Evolutionary conservation across 768 basidiomycete species (phyloP).

Genomic region (Trametes meyenii): DNA sequence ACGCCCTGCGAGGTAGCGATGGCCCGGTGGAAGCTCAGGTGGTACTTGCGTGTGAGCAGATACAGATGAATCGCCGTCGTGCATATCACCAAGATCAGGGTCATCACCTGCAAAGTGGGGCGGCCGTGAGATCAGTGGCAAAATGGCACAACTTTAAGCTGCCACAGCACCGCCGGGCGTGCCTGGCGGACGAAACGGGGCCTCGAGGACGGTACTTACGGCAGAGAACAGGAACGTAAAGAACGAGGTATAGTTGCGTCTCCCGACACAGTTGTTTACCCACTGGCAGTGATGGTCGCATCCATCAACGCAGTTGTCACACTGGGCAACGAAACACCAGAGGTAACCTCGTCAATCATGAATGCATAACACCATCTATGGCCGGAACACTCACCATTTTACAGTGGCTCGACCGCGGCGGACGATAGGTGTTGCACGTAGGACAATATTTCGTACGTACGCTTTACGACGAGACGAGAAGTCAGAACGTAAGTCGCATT

Average conservation of each 20-base stretch:
- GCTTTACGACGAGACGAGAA: slow-evolving; percentile 41
- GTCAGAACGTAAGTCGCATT: background rate
- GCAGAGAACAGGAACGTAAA: slow-evolving; percentile 78
- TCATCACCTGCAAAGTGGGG: slow-evolving; percentile 55
- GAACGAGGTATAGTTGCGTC: slow-evolving; percentile 95
- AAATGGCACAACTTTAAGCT: background rate
- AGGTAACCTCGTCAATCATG: background rate
- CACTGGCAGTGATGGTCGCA: slow-evolving; percentile 92
- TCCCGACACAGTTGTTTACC: slow-evolving; percentile 96
- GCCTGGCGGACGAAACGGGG: slow-evolving; percentile 1
- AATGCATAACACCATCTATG: background rate
- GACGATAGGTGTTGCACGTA: slow-evolving; percentile 91
- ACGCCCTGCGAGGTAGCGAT: slow-evolving; percentile 47
- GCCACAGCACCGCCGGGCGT: slow-evolving; percentile 11
- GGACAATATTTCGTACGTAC: slow-evolving; percentile 93
- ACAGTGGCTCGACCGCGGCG: slow-evolving; percentile 94
- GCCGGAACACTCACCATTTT: slow-evolving; percentile 66
- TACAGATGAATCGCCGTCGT: slow-evolving; percentile 85
- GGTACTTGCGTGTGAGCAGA: slow-evolving; percentile 55
- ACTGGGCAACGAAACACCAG: slow-evolving; percentile 47
- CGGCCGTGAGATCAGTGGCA: slow-evolving; percentile 21
- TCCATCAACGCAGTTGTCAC: slow-evolving; percentile 95
- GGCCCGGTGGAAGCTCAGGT: slow-evolving; percentile 52
- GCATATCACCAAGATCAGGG: slow-evolving; percentile 73
- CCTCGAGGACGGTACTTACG: slow-evolving; percentile 48